Evolutionary conservation across 805 yeast species (phyloP).

Genomic region (Grigorovia transvaalensis): DNA sequence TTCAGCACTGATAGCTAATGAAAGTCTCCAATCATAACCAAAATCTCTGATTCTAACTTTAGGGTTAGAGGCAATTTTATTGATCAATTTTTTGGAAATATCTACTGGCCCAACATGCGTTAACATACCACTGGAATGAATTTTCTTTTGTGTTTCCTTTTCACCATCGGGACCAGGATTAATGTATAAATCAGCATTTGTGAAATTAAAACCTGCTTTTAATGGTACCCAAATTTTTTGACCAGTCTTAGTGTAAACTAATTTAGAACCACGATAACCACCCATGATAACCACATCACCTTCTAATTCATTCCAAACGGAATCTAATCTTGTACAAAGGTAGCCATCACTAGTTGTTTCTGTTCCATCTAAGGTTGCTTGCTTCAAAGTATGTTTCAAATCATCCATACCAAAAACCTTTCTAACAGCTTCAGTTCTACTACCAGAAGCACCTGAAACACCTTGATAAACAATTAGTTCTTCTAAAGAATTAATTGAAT

Average conservation of each 20-base stretch:
- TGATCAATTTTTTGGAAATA: slow-evolving; percentile 51
- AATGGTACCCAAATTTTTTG: slow-evolving; percentile 79
- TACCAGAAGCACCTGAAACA: slow-evolving; percentile 51
- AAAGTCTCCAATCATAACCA: slow-evolving; percentile 92
- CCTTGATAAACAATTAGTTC: slow-evolving; percentile 50
- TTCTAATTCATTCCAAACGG: slow-evolving; percentile 48
- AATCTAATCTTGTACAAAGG: slow-evolving; percentile 22
- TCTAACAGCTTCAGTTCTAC: slow-evolving; percentile 59
- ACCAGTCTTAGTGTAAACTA: slow-evolving; percentile 53
- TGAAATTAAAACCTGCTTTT: slow-evolving; percentile 70
- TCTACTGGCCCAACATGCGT: slow-evolving; percentile 85
- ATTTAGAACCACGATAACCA: slow-evolving; percentile 77
- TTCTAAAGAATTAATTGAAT: slow-evolving; percentile 49
- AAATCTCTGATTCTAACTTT: slow-evolving; percentile 56
- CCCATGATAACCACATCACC: slow-evolving; percentile 80
- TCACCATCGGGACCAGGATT: slow-evolving; percentile 74
- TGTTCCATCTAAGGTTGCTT: slow-evolving; percentile 15
- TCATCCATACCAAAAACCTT: slow-evolving; percentile 46
- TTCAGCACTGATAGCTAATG: slow-evolving; percentile 44
- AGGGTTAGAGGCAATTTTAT: slow-evolving; percentile 43
- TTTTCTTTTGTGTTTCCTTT: slow-evolving; percentile 35
- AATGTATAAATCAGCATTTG: slow-evolving; percentile 56
- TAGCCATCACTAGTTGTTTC: slow-evolving; percentile 20
- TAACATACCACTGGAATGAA: slow-evolving; percentile 68
- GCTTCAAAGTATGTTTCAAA: slow-evolving; percentile 17